Base-by-base conservation (phyloP, 768 basidiomycete genomes). In the Leccinum longicurvipes region DNA sequence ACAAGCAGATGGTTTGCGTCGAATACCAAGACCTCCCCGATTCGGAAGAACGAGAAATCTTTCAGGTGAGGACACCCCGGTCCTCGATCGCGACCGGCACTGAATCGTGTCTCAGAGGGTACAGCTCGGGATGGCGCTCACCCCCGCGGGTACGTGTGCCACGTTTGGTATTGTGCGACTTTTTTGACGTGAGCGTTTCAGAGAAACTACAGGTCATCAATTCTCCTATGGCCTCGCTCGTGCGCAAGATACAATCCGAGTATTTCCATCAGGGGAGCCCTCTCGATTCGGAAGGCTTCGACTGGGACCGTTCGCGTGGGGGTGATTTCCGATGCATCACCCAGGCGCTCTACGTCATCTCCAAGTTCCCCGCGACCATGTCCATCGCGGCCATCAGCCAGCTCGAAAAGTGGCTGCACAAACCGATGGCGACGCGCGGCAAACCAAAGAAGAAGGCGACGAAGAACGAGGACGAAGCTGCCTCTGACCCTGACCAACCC, bases 1-100 rank as follows among this genome's bases (percentile, higher is more conserved):
- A 83, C 62, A 91, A 91, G 67, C 87, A 89, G 58, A 79, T 93
- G 19, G 85, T 88, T 2, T 92, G 90, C 60, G 81, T 90, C n/a
- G 90, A 92, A 65, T 92, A 87, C 59, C 74, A 78, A 54, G 82
- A 83, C 42, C 74, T 88, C 8, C 72, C 73, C 0, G 83, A 83
- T 50, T 61, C 69, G 4, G 79, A 82, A 27, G 86, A 88, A 60
- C 76, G 86, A 21, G 86, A 87, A 59, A 82, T 88, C 17, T 88
- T 88, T 72, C 86, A 88, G 76, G 89, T 86, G 41, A 41, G 77
- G 50, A n/a, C 8, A 4, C 7, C n/a, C 12, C 3, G 24, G 14
- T 6, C 36, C 24, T 32, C 27, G 23, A 1, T 42, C 44, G 27
- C 11, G 3, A 48, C 19, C 24, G 2, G 41, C 51, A 15, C 47